Conservation (phyloP, 1,139 yeast genomes). For the Pichia sp. region DNA sequence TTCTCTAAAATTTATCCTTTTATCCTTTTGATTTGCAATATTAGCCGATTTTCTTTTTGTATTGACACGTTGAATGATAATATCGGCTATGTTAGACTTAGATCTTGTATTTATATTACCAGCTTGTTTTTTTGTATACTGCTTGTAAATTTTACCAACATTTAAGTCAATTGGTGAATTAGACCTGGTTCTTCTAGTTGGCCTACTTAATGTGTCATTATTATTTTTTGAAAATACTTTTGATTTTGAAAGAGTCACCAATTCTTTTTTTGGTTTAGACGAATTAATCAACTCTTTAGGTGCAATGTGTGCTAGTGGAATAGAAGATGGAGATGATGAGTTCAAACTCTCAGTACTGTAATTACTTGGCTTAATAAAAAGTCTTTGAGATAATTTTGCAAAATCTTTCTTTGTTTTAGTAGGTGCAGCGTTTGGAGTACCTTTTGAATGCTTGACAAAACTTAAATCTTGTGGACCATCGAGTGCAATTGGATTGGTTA, state of each 20-base stretch:
- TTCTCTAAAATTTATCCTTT: not conserved
- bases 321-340: not conserved
- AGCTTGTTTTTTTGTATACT: not conserved
- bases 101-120: not conserved
- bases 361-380: not conserved
- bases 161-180: not conserved
- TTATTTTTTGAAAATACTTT: not conserved
- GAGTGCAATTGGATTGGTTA: conserved; percentile 1
- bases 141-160: not conserved
- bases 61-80: not conserved
- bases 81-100: not conserved
- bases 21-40: not conserved
- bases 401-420: not conserved
- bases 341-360: not conserved
- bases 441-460: not conserved
- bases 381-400: not conserved
- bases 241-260: not conserved
- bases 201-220: not conserved
- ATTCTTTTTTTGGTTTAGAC: not conserved
- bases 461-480: conserved; percentile 1
- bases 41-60: not conserved
- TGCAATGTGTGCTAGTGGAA: no score
- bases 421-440: not conserved
- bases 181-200: not conserved
- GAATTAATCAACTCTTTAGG: no score